Percentiles rank a stretch among this genome's conserved stretches.
These are phyloP conservation scores for Cardamine occulta DNA, from an alignment of 345 rosid species.

Conservation along the genomic window DNA sequence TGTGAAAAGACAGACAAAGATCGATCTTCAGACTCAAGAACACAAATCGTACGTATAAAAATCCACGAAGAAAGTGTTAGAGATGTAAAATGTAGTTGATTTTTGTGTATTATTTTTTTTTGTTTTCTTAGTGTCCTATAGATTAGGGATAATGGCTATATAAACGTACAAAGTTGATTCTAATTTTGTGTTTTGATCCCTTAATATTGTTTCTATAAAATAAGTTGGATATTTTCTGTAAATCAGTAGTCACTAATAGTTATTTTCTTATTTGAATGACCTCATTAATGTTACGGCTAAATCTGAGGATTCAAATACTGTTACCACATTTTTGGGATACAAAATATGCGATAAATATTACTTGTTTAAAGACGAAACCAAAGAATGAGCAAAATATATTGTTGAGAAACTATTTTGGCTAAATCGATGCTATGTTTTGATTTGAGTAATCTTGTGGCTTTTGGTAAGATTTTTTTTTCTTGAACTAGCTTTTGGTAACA, in stretches of 20 bases:
- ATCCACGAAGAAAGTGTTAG: neutral
- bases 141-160: slow-evolving; percentile 26
- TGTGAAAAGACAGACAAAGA: neutral
- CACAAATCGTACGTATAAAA: neutral
- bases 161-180: neutral
- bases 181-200: neutral
- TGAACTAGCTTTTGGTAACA: slow-evolving; percentile 14
- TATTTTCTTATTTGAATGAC: slow-evolving; percentile 4
- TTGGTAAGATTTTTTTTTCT: neutral
- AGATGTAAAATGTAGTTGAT: too few relatives aligned
- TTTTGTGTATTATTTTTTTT: neutral
- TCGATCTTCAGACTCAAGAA: slow-evolving; percentile 18
- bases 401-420: neutral
- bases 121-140: slow-evolving; percentile 2
- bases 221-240: neutral
- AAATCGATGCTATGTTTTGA: slow-evolving; percentile 16
- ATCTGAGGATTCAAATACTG: slow-evolving; percentile 36
- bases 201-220: slow-evolving; percentile 6
- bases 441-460: neutral
- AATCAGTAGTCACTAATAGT: neutral
- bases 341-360: slow-evolving; percentile 30
- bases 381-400: neutral
- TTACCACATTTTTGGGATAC: slow-evolving; percentile 34
- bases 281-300: slow-evolving; percentile 24
- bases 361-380: neutral